These are phyloP conservation scores for Clavispora asparagi DNA, from an alignment of 805 yeast genomes.

Conservation along the genomic window DNA sequence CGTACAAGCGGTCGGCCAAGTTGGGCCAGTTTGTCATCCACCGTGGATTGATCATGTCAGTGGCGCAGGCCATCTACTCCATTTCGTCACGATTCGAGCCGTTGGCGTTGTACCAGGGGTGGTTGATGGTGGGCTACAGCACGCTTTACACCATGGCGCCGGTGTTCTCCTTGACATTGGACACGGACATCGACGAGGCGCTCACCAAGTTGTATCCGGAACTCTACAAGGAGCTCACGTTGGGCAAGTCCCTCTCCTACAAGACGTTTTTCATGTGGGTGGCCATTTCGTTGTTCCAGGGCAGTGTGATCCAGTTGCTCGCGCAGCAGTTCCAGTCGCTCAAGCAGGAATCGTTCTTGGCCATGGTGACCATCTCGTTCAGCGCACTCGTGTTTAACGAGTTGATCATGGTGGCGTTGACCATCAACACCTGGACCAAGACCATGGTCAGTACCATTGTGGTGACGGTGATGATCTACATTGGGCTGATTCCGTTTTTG, in stretches of 20 bases:
- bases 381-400: slow-evolving; percentile 79
- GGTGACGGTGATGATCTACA: slow-evolving; percentile 59
- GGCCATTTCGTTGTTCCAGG: slow-evolving; percentile 85
- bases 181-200: slow-evolving; percentile 85
- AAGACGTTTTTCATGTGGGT: slow-evolving; percentile 91
- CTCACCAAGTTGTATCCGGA: slow-evolving; percentile 91
- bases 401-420: slow-evolving; percentile 87
- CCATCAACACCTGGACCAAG: slow-evolving; percentile 86
- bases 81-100: slow-evolving; percentile 88
- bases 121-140: slow-evolving; percentile 98
- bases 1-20: slow-evolving; percentile 93
- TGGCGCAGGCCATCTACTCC: slow-evolving; percentile 92
- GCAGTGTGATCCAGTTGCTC: slow-evolving; percentile 74
- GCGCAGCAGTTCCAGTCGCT: slow-evolving; percentile 75
- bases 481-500: slow-evolving; percentile 77
- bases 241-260: slow-evolving; percentile 81
- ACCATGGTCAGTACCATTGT: slow-evolving; percentile 70
- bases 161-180: slow-evolving; percentile 87
- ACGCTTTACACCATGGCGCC: slow-evolving; percentile 98
- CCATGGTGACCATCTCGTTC: slow-evolving; percentile 84
- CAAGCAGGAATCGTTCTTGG: slow-evolving; percentile 45
- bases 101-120: slow-evolving; percentile 89
- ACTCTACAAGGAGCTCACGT: slow-evolving; percentile 84
- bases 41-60: slow-evolving; percentile 88
- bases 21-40: slow-evolving; percentile 94